These are phyloP conservation scores for Blastocystis sp. DNA, from an alignment of 352 stramenopile species.

Conservation along the genomic window DNA sequence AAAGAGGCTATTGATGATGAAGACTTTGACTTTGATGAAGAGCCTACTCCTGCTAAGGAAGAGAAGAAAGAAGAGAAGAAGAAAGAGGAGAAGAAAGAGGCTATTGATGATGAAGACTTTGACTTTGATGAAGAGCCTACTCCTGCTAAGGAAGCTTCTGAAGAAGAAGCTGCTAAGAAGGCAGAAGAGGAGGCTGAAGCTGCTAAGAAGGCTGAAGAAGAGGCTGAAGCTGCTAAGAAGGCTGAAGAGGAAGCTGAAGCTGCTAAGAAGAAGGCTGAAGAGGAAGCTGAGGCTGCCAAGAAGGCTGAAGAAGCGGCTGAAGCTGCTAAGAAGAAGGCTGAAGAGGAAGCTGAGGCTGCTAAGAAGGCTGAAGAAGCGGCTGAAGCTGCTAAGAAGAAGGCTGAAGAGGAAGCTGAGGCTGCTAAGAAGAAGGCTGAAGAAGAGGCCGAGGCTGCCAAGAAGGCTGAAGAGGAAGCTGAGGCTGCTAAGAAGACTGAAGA, in stretches of 20 bases:
- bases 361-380: conserved; percentile 3
- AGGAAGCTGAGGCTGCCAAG: neutral
- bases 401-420: conserved; percentile 12
- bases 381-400: conserved; percentile 42
- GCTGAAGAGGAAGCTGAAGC: conserved; percentile 4
- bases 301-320: neutral
- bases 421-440: neutral
- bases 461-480: conserved; percentile 39
- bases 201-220: conserved; percentile 31
- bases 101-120: neutral
- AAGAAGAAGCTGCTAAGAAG: conserved; percentile 34
- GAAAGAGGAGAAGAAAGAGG: conserved; percentile 26
- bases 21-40: neutral
- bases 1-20: neutral
- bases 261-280: conserved; percentile 3
- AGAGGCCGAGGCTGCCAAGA: neutral
- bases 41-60: conserved; percentile 26
- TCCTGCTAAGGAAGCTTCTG: neutral
- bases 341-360: conserved; percentile 4
- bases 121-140: neutral
- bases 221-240: conserved; percentile 2
- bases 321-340: neutral
- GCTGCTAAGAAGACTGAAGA: conserved; percentile 12
- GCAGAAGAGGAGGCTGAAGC: conserved; percentile 13
- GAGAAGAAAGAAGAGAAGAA: conserved; percentile 45